Percentiles rank a stretch among this genome's conserved stretches.
Conservation (phyloP, 352 stramenopile species). For the Phytophthora lateralis region DNA sequence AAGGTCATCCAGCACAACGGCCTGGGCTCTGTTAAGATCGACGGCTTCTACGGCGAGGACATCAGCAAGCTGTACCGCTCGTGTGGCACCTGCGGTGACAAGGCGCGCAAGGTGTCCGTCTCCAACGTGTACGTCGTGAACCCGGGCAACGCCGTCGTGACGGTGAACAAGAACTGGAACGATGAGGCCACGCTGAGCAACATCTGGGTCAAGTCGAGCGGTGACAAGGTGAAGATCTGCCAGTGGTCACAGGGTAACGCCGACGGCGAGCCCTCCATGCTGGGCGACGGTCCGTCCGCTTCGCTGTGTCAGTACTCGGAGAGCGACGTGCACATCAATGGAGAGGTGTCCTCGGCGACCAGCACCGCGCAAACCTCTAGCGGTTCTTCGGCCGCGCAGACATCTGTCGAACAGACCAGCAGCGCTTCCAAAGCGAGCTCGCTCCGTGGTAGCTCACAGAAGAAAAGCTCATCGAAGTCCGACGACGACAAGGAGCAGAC, state of each 20-base stretch:
- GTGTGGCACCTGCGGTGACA: constrained; percentile 27
- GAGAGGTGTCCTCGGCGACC: not conserved
- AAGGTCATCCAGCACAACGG: not conserved
- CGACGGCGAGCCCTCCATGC: constrained; percentile 13
- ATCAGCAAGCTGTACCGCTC: constrained; percentile 27
- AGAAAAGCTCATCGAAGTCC: no score
- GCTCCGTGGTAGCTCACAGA: no score
- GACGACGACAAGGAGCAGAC: no score
- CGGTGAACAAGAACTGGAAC: constrained; percentile 46
- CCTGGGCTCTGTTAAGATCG: not conserved
- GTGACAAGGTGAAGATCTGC: constrained; percentile 22
- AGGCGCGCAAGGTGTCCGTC: not conserved
- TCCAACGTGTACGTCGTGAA: constrained; percentile 23
- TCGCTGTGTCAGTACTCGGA: constrained; percentile 28
- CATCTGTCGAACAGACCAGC: no score
- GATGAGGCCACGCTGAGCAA: constrained; percentile 41
- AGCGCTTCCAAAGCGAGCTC: no score
- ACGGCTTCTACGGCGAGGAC: not conserved
- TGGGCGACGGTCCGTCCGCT: constrained; percentile 34
- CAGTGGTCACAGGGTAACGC: constrained; percentile 36
- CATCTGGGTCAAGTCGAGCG: constrained; percentile 25
- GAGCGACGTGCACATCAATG: constrained; percentile 29
- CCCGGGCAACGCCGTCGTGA: constrained; percentile 34
- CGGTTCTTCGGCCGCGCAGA: no score
- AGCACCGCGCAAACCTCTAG: no score